phyloP scores from a whole-genome alignment of 2,329 filamentous ascomycete genomes.

The Botryotinia narcissicola region DNA sequence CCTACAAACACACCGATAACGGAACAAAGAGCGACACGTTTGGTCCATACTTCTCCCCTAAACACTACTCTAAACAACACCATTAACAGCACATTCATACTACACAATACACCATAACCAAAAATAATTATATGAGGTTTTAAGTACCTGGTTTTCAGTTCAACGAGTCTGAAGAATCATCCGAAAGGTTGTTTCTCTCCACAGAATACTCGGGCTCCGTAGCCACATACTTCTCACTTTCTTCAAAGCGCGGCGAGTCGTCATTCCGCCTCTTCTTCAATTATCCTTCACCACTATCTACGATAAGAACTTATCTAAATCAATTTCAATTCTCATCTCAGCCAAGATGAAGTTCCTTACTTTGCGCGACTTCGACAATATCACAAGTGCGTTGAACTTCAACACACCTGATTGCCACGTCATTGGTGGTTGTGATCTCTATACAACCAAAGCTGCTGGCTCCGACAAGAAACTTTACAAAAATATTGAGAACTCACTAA shows the following conservation, averaged over 20 bases:
- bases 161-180: slow-evolving; percentile 39
- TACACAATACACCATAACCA: slow-evolving; percentile 18
- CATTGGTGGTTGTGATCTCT: slow-evolving; percentile 90
- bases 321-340: slow-evolving; percentile 25
- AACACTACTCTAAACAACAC: background rate
- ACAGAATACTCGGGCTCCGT: slow-evolving; percentile 36
- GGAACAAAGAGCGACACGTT: slow-evolving; percentile 26
- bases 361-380: slow-evolving; percentile 83
- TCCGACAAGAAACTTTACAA: slow-evolving; percentile 97
- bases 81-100: slow-evolving; percentile 1
- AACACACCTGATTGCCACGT: slow-evolving; percentile 91
- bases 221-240: slow-evolving; percentile 37
- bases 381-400: slow-evolving; percentile 92
- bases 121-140: slow-evolving; percentile 26
- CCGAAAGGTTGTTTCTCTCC: slow-evolving; percentile 35
- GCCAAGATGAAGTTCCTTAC: slow-evolving; percentile 73
- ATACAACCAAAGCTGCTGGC: slow-evolving; percentile 94
- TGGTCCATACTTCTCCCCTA: slow-evolving; percentile 18
- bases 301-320: slow-evolving; percentile 33
- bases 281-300: slow-evolving; percentile 25
- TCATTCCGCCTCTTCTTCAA: slow-evolving; percentile 17
- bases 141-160: slow-evolving; percentile 39
- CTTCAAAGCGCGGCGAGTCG: slow-evolving; percentile 30
- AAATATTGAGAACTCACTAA: slow-evolving; percentile 86
- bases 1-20: slow-evolving; percentile 26